Base-by-base conservation (phyloP, 139 green algal species). In the Volvox reticuliferus region DNA sequence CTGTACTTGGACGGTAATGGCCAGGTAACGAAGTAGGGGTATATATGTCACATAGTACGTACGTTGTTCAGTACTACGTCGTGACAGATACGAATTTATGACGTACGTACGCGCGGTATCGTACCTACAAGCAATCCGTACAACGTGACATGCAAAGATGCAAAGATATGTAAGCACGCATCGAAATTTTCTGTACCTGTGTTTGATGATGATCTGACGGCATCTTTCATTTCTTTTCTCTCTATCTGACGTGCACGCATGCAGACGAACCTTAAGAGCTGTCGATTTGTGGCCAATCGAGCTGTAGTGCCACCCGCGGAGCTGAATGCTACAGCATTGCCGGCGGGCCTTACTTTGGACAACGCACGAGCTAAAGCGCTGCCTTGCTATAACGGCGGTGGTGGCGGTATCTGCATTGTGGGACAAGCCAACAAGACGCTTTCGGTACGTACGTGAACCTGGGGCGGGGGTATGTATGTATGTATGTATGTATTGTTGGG, bases 1-100 rank as follows among this genome's bases (percentile, higher is more conserved):
- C 14, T 81, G 1, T 81, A 89, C 33, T 26, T 89, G 9, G 68
- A 89, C 14, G 67, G 84, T 16, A 88, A 88, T 36, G 33, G 82
- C 35, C 21, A 65, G 82, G 65, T 79, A 24, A 30, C 32, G 62
- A 69, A 69, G 62, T 24, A 24, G 17, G 62, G 17, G 62, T 69
- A 19, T 69, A 69, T 69, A 19, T n/a, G n/a, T n/a, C n/a, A n/a
- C n/a, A n/a, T n/a, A n/a, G n/a, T n/a, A n/a, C n/a, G n/a, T n/a
- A n/a, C n/a, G n/a, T n/a, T n/a, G n/a, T n/a, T n/a, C n/a, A n/a
- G n/a, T n/a, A n/a, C n/a, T n/a, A n/a, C n/a, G n/a, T n/a, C n/a
- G n/a, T n/a, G n/a, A n/a, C n/a, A 9, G 44, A 55, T 55, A 55
- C 33, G 3, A 55, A 14, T 14, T 55, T 55, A 55, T 55, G 44